phyloP scores from a whole-genome alignment of 257 asterid species.

The Fraxinus cuspidata region DNA sequence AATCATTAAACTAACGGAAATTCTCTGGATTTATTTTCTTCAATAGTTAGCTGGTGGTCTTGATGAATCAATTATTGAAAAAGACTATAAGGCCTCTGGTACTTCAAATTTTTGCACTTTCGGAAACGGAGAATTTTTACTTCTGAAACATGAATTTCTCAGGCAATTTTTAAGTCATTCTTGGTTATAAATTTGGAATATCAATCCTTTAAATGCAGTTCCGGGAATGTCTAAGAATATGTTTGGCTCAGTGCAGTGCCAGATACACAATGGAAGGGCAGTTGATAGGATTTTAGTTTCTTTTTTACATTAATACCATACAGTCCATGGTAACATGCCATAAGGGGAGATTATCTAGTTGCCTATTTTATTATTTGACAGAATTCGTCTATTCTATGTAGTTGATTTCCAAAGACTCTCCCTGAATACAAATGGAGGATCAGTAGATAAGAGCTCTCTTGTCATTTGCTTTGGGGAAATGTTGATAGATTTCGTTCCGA shows the following conservation, averaged over 20 bases:
- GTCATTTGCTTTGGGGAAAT: slow-evolving; percentile 90
- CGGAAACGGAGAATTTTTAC: not conserved
- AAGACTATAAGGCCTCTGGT: not conserved
- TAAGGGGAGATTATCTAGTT: slow-evolving; percentile 1
- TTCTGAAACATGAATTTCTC: slow-evolving; percentile 3
- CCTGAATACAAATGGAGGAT: slow-evolving; percentile 39
- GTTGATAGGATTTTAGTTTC: not conserved
- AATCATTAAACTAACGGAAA: not conserved
- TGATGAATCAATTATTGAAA: not conserved
- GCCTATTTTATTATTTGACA: slow-evolving; percentile 18
- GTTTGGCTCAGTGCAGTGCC: not conserved
- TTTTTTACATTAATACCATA: not conserved
- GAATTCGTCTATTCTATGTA: slow-evolving; percentile 33
- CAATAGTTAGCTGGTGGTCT: not conserved
- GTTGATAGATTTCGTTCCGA: slow-evolving; percentile 93
- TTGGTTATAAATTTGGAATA: not conserved
- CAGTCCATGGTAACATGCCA: not conserved
- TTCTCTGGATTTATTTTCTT: not conserved
- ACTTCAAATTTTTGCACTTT: not conserved
- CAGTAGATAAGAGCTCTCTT: slow-evolving; percentile 38
- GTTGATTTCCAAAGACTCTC: slow-evolving; percentile 55
- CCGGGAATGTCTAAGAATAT: not conserved
- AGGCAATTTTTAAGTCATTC: not conserved
- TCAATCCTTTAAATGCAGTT: slow-evolving; percentile 9
- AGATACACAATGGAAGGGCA: slow-evolving; percentile 8